Conservation (phyloP, 176 grass and related monocot species). For the Phyllostachys edulis region DNA sequence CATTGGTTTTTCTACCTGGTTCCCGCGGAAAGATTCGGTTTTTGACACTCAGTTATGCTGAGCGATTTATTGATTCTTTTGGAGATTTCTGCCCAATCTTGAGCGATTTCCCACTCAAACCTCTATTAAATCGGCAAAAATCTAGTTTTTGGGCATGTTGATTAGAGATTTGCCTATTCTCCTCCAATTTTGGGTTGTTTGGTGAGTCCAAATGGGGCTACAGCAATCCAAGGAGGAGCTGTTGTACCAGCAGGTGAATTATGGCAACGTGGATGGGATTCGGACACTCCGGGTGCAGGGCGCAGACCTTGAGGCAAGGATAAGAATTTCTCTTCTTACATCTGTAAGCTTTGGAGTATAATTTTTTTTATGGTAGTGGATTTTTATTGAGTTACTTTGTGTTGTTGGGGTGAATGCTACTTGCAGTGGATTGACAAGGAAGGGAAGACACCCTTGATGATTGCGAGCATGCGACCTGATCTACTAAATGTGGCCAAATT, state of each 20-base stretch:
- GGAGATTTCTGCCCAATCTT: not conserved
- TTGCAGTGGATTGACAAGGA: conserved; percentile 94
- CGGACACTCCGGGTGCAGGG: conserved; percentile 52
- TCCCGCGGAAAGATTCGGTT: too few species aligned
- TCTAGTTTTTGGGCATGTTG: not conserved
- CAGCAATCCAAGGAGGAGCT: conserved; percentile 83
- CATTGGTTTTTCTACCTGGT: too few species aligned
- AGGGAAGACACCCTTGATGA: conserved; percentile 81
- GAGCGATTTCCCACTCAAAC: too few species aligned
- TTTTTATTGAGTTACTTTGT: not conserved
- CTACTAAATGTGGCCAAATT: conserved; percentile 61
- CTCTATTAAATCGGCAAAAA: too few species aligned
- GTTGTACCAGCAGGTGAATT: conserved; percentile 86
- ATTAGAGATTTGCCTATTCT: not conserved
- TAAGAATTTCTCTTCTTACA: not conserved
- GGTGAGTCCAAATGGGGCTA: conserved; percentile 50
- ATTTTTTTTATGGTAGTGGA: not conserved
- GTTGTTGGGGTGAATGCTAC: not conserved
- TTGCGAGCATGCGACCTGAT: conserved; percentile 73
- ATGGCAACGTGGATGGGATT: conserved; percentile 78
- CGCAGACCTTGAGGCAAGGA: conserved; percentile 59
- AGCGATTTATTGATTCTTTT: not conserved
- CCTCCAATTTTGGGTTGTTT: not conserved
- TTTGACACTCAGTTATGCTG: too few species aligned
- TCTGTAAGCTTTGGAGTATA: not conserved